phyloP scores from a whole-genome alignment of 306 rosid genomes.

The Castanospermum australe region DNA sequence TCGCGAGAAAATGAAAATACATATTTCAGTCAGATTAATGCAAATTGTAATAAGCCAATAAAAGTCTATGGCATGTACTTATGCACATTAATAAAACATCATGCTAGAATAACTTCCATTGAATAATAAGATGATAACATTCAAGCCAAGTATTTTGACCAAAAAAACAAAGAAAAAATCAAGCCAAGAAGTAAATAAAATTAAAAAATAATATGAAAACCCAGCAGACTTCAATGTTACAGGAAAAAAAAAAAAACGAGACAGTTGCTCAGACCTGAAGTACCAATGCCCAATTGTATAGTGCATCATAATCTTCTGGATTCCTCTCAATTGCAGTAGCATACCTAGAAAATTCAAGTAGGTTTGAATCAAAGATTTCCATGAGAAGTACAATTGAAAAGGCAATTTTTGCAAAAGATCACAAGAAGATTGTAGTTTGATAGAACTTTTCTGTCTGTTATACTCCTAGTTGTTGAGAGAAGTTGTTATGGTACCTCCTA shows the following conservation, averaged over 20 bases:
- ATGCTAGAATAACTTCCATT: background rate
- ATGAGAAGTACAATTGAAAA: background rate
- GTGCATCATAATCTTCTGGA: constrained; percentile 93
- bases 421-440: background rate
- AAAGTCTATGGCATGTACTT: background rate
- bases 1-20: constrained; percentile 10
- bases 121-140: background rate
- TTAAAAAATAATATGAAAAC: background rate
- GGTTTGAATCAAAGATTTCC: constrained; percentile 10
- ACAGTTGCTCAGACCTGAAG: constrained; percentile 73
- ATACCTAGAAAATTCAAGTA: constrained; percentile 60
- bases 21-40: constrained; percentile 9
- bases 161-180: background rate
- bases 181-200: constrained; percentile 14
- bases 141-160: constrained; percentile 9
- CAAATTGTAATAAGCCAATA: background rate
- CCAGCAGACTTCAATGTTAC: background rate
- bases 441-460: background rate
- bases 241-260: constrained; percentile 19
- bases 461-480: constrained; percentile 1
- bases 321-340: constrained; percentile 93
- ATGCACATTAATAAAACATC: background rate
- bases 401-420: background rate
- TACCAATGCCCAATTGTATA: constrained; percentile 97
- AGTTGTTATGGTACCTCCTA: constrained; percentile 60